phyloP scores from a whole-genome alignment of 2,329 filamentous ascomycete species.

The Trichothecium sympodiale region DNA sequence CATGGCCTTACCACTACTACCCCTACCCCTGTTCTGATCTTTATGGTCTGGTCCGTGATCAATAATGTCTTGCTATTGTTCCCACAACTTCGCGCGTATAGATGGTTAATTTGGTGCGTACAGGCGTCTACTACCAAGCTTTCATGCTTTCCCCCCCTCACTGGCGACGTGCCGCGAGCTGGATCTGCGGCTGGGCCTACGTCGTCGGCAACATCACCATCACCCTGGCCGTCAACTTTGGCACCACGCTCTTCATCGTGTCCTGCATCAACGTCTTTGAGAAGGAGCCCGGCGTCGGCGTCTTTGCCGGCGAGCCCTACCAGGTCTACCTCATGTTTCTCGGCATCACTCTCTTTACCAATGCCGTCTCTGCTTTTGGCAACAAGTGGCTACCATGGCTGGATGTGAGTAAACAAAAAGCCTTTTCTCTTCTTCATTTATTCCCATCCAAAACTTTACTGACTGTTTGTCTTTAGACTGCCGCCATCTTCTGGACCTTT shows the following conservation, averaged over 20 bases:
- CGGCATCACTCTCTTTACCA: constrained; percentile 52
- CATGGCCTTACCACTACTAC: background rate
- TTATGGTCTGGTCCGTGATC: background rate
- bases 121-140: constrained; percentile 62
- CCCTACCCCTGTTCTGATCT: constrained; percentile 1
- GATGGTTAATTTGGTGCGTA: background rate
- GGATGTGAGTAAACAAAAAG: constrained; percentile 44
- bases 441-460: constrained; percentile 1
- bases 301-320: constrained; percentile 42
- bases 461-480: constrained; percentile 35
- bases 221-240: constrained; percentile 73
- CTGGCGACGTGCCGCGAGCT: constrained; percentile 54
- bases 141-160: constrained; percentile 57
- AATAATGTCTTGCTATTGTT: too few species aligned
- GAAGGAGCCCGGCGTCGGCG: constrained; percentile 25
- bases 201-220: constrained; percentile 74
- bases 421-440: constrained; percentile 1
- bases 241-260: constrained; percentile 55
- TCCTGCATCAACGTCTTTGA: constrained; percentile 46
- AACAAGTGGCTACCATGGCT: constrained; percentile 57
- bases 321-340: constrained; percentile 64
- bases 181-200: constrained; percentile 67
- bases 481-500: constrained; percentile 67
- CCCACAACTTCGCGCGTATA: too few species aligned
- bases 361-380: constrained; percentile 54